Evolutionary conservation across 1,284 basidiomycete species (phyloP).

Genomic region (Moniliophthora roreri): DNA sequence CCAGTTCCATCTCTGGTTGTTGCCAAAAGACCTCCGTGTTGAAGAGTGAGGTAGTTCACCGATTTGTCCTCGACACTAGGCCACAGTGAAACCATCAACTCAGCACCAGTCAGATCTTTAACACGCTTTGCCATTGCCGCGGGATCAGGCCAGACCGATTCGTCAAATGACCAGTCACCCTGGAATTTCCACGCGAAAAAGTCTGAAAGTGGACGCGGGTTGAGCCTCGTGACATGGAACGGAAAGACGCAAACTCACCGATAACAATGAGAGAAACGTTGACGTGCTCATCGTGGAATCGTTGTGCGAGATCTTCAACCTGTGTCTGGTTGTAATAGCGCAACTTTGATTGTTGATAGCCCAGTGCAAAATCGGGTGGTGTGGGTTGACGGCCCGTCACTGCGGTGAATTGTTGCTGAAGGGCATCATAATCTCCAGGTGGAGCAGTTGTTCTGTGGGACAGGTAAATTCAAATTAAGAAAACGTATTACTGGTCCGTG

Average conservation of each 20-base stretch:
- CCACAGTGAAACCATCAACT: conserved; percentile 45
- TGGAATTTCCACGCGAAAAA: conserved; percentile 44
- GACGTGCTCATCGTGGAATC: conserved; percentile 39
- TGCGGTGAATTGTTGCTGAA: conserved; percentile 39
- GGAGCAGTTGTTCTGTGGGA: conserved; percentile 33
- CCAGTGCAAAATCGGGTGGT: conserved; percentile 37
- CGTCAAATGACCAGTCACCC: conserved; percentile 42
- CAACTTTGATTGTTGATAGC: conserved; percentile 42
- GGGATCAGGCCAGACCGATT: conserved; percentile 37
- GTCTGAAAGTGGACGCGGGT: too few species aligned
- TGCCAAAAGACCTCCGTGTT: conserved; percentile 34
- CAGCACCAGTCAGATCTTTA: conserved; percentile 39
- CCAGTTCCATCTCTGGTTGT: conserved; percentile 40
- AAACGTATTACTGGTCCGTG: background rate
- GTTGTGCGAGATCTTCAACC: conserved; percentile 34
- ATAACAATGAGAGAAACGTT: conserved; percentile 40
- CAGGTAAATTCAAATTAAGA: background rate
- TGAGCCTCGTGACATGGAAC: background rate
- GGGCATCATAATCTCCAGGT: conserved; percentile 36
- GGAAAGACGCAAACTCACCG: conserved; percentile 20
- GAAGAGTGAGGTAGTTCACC: conserved; percentile 34
- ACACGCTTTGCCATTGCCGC: conserved; percentile 36
- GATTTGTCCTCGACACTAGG: conserved; percentile 42
- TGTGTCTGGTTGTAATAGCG: conserved; percentile 40
- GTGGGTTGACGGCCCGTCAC: conserved; percentile 41